Base-by-base conservation (phyloP, 148 eudicot genomes). In the Vaccinium darrowii region DNA sequence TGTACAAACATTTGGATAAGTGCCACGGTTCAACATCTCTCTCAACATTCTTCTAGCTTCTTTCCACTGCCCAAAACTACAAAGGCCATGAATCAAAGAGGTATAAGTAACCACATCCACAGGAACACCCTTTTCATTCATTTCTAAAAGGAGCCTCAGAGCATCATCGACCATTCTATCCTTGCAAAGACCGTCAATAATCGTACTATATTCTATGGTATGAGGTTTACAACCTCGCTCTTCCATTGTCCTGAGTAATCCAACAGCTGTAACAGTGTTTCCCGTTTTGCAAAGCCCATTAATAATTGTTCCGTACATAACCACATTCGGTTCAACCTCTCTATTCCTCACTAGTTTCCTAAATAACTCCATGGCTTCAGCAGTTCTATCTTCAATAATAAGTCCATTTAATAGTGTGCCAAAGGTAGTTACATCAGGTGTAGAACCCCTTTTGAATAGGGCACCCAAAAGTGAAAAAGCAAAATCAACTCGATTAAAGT, bases 251-350 rank as follows among this genome's bases (percentile, higher is more conserved):
- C 76, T 50, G 36, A 76, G 77, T 18, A 57, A 57, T 19, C 62
- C 4, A 16, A 57, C 1, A 57, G 21, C 62, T 16, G 21, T 5
- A 15, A 16, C 3, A 57, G 62, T 15, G 62, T 39, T 39, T 39
- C 62, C 62, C 8, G 21, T 57, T 57, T 57, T 83, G 78, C 88
- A 86, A 18, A 86, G 54, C 33, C 83, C 85, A 57, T 86, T 83
- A 19, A 86, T 16, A 25, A 83, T 39, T 0, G 88, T 79, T 8
- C 78, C 77, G 23, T 54, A 86, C 16, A 72, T 82, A 52, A 83
- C 25, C 14, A 63, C 43, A 27, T 76, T 3, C 4, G 84, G 84
- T 23, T 76, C 25, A 30, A 76, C 25, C 2, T 49, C 71, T 52
- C 27, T 58, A 3, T 6, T 27, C 12, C 73, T 10, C 27, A 30